Conservation (phyloP, 129 eudicot species). For the Tagetes patula region DNA sequence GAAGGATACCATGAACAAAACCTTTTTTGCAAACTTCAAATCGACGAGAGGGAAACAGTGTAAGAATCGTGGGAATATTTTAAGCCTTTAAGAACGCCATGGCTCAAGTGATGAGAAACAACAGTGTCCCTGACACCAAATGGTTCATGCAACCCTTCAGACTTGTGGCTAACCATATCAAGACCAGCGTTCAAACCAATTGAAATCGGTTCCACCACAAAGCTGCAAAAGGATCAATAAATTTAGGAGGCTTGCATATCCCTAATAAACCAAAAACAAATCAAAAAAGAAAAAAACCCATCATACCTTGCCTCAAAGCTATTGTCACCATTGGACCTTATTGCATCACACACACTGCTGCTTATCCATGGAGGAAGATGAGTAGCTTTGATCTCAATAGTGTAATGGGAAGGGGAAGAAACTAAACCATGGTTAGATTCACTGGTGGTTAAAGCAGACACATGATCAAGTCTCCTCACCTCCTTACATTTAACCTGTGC, state of each 20-base stretch:
- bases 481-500: slow-evolving; percentile 84
- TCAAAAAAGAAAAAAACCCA: neutral
- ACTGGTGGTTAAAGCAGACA: slow-evolving; percentile 29
- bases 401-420: slow-evolving; percentile 45
- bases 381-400: slow-evolving; percentile 73
- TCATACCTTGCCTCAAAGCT: slow-evolving; percentile 81
- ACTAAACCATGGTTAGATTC: slow-evolving; percentile 47
- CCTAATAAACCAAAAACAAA: neutral
- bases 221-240: slow-evolving; percentile 48
- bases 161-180: slow-evolving; percentile 25
- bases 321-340: slow-evolving; percentile 49
- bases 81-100: slow-evolving; percentile 63
- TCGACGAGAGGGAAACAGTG: slow-evolving; percentile 52
- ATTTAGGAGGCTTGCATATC: neutral
- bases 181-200: slow-evolving; percentile 76
- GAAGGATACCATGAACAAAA: neutral
- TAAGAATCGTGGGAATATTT: slow-evolving; percentile 62
- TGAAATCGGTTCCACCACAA: slow-evolving; percentile 61
- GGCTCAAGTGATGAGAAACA: slow-evolving; percentile 41
- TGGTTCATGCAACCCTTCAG: slow-evolving; percentile 33
- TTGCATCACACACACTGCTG: slow-evolving; percentile 52
- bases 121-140: slow-evolving; percentile 54
- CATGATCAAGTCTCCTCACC: slow-evolving; percentile 54
- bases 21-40: slow-evolving; percentile 28
- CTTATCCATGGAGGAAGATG: slow-evolving; percentile 93